phyloP scores from a whole-genome alignment of 2,329 filamentous ascomycete genomes.

The Fusarium sacchari region DNA sequence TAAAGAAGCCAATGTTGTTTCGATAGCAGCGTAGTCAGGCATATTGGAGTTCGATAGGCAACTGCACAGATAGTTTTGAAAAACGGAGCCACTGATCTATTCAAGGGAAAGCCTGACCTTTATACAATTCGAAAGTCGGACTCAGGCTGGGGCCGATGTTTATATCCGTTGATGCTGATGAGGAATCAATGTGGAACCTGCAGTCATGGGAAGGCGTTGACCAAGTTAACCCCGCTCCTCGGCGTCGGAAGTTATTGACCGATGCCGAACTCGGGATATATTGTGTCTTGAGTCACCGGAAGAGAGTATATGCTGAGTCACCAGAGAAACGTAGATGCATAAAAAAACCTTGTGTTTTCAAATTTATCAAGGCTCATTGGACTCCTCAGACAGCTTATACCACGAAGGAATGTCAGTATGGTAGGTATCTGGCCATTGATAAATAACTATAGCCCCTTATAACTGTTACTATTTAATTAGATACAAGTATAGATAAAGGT shows the following conservation, averaged over 20 bases:
- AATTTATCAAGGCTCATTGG: not conserved
- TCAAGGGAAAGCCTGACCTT: not conserved
- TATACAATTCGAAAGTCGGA: not conserved
- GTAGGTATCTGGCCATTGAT: not conserved
- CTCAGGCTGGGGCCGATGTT: not conserved
- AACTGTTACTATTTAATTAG: not conserved
- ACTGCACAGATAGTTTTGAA: too few species aligned
- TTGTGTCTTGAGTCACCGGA: not conserved
- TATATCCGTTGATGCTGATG: not conserved
- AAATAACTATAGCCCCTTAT: not conserved
- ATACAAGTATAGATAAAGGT: too few species aligned
- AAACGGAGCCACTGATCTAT: rapidly evolving
- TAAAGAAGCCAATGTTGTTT: conserved; percentile 46
- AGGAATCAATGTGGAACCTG: not conserved
- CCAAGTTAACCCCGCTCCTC: conserved; percentile 22
- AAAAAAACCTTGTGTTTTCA: not conserved
- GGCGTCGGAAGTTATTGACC: not conserved
- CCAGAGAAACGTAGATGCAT: not conserved
- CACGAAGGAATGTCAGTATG: not conserved
- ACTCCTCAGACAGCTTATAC: not conserved
- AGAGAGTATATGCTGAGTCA: not conserved
- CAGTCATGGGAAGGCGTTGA: not conserved
- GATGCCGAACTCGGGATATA: not conserved
- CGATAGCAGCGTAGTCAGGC: conserved; percentile 35
- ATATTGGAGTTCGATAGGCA: not conserved